A percentile compares a stretch with the other conserved stretches of the same genome.
Evolutionary conservation across 441 rosid species (phyloP).

Genomic region (Erodium chrysanthum): DNA sequence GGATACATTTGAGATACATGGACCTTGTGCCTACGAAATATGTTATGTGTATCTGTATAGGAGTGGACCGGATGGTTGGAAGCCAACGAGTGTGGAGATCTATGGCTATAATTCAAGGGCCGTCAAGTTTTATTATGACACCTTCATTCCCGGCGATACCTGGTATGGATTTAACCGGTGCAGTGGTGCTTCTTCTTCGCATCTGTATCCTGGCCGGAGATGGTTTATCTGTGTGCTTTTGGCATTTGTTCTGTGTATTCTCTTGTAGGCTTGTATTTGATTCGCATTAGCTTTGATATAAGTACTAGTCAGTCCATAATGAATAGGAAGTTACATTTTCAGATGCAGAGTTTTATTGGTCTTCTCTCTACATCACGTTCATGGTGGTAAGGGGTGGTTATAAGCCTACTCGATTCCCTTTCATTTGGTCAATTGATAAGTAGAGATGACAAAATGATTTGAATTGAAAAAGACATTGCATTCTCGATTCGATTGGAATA

Average conservation of each 20-base stretch:
- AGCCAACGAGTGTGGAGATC: slow-evolving; percentile 40
- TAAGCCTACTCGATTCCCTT: too few relatives aligned
- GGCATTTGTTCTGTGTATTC: slow-evolving; percentile 23
- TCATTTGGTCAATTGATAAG: too few relatives aligned
- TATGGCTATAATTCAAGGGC: slow-evolving; percentile 31
- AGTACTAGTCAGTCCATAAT: too few relatives aligned
- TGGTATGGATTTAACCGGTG: slow-evolving; percentile 63
- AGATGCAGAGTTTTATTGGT: background rate
- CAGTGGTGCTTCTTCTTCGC: slow-evolving; percentile 32
- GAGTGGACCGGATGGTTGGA: slow-evolving; percentile 60
- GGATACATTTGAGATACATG: slow-evolving; percentile 44
- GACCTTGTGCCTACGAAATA: slow-evolving; percentile 48
- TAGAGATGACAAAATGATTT: too few relatives aligned
- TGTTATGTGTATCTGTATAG: slow-evolving; percentile 56
- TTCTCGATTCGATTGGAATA: too few relatives aligned
- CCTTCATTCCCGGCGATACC: slow-evolving; percentile 33
- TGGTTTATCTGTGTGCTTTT: slow-evolving; percentile 20
- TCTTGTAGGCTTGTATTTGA: slow-evolving; percentile 9
- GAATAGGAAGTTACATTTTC: background rate
- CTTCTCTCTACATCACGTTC: background rate
- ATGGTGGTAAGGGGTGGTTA: background rate
- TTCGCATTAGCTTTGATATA: background rate
- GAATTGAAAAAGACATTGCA: too few relatives aligned
- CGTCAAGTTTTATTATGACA: slow-evolving; percentile 37
- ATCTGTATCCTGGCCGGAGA: background rate